Conservation (phyloP, 2,329 filamentous ascomycete genomes). For the Xylariaceae sp. region DNA sequence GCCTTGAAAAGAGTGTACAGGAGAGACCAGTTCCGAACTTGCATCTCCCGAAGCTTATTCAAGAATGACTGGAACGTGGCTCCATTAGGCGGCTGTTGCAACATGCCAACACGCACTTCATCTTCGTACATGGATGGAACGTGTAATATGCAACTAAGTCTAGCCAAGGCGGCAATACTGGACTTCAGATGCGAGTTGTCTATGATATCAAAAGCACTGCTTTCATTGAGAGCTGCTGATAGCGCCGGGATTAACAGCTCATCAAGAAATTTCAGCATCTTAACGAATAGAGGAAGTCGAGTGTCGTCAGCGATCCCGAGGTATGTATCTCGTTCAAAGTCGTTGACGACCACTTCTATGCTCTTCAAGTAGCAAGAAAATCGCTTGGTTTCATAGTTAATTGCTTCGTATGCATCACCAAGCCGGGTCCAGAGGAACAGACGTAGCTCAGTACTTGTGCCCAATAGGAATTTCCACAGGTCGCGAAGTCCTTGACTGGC, state of each 20-base stretch:
- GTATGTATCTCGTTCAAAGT: constrained; percentile 60
- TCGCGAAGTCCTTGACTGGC: constrained; percentile 62
- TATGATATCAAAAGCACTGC: constrained; percentile 73
- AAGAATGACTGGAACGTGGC: constrained; percentile 54
- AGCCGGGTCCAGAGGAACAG: constrained; percentile 87
- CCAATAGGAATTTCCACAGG: constrained; percentile 79
- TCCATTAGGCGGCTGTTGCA: constrained; percentile 55
- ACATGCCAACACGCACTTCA: constrained; percentile 73
- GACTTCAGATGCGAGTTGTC: constrained; percentile 73
- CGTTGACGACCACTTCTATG: constrained; percentile 73
- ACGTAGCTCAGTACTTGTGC: constrained; percentile 75
- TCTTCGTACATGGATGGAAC: constrained; percentile 80
- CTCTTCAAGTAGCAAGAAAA: constrained; percentile 82
- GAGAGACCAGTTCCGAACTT: constrained; percentile 82
- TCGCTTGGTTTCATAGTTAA: constrained; percentile 82
- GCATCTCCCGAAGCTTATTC: constrained; percentile 77
- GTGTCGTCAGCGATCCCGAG: constrained; percentile 55
- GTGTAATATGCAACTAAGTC: constrained; percentile 71
- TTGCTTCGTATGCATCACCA: constrained; percentile 81
- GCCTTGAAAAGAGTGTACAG: constrained; percentile 78
- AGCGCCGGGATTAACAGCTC: constrained; percentile 70
- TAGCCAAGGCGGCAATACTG: constrained; percentile 67
- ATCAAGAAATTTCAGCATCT: constrained; percentile 74
- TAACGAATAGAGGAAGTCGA: constrained; percentile 67
- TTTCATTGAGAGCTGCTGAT: constrained; percentile 63